Base-by-base conservation (phyloP, 306 rosid genomes). In the Glycine tomentella region DNA sequence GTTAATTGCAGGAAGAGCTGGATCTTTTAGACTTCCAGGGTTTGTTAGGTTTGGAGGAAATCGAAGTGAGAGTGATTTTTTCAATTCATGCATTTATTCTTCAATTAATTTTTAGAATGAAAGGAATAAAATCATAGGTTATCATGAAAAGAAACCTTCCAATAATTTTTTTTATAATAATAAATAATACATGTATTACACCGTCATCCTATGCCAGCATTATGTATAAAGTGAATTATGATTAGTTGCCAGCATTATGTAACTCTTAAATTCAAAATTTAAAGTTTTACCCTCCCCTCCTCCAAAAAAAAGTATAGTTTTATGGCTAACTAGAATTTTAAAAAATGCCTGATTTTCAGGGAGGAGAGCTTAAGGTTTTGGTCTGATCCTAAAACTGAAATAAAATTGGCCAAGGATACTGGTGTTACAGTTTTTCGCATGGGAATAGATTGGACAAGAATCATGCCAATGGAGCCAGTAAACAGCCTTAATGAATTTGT, bases 401-500 rank as follows among this genome's bases (percentile, higher is more conserved):
- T 95, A 69, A 90, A 90, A 56, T 82, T 93, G 86, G 98, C 99
- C 57, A 93, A 95, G 80, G 89, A 81, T 81, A 93, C 99, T 14
- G 99, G 99, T 25, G 68, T 88, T 61, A 83, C 87, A 64, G 96
- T 95, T 77, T 95, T 95, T 63, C 90, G 99, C 53, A 91, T 95
- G 99, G 99, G 99, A 75, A 86, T 95, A 81, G 99, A 95, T 82
- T 95, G 99, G 99, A 85, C 98, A 34, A 84, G 99, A 81, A 76
- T 95, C 82, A 91, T 95, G 98, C 96, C 93, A 6, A 15, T 75
- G 82, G 97, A 95, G 87, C 99, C 99, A 7, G 80, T 87, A 59
- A 78, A 88, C 49, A 85, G 89, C 74, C 83, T 95, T 66, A 85
- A 89, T 77, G 88, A 92, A 74, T 62, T 87, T 69, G 99, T 93